Percentiles rank a stretch among this genome's conserved stretches.
These are phyloP conservation scores for Lentithecium fluviatile DNA, from an alignment of 495 filamentous ascomycete genomes.

Conservation along the genomic window DNA sequence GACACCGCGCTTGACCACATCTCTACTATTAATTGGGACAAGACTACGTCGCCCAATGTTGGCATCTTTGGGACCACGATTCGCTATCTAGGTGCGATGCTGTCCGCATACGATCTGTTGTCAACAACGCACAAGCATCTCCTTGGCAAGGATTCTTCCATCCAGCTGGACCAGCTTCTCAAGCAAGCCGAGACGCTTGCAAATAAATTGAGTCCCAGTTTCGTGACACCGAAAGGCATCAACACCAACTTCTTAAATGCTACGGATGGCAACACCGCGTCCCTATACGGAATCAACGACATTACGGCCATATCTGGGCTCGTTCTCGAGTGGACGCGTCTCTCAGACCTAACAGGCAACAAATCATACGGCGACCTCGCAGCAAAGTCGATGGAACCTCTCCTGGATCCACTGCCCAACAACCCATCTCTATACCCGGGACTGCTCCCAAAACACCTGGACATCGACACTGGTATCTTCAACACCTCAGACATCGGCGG, in stretches of 20 bases:
- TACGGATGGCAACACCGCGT: slow-evolving; percentile 30
- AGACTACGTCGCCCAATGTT: neutral
- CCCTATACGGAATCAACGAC: slow-evolving; percentile 27
- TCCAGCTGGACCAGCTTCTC: slow-evolving; percentile 56
- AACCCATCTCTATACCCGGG: slow-evolving; percentile 71
- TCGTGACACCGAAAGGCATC: slow-evolving; percentile 70
- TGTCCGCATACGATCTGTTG: slow-evolving; percentile 22
- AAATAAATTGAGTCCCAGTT: slow-evolving; percentile 70
- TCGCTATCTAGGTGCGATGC: slow-evolving; percentile 17
- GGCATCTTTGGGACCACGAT: slow-evolving; percentile 16
- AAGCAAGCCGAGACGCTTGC: slow-evolving; percentile 67
- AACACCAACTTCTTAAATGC: slow-evolving; percentile 70
- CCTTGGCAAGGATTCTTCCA: neutral
- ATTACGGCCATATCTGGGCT: slow-evolving; percentile 39
- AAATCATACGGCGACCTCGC: slow-evolving; percentile 61
- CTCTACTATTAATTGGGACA: neutral
- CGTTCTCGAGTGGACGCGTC: slow-evolving; percentile 79
- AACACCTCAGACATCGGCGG: slow-evolving; percentile 58
- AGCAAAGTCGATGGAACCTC: slow-evolving; percentile 67
- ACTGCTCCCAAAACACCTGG: slow-evolving; percentile 66
- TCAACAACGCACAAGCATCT: slow-evolving; percentile 3
- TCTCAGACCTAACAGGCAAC: slow-evolving; percentile 73
- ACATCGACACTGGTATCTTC: slow-evolving; percentile 65
- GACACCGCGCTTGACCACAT: slow-evolving; percentile 4
- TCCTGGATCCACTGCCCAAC: slow-evolving; percentile 63